Percentiles rank a stretch among this genome's conserved stretches.
Evolutionary conservation across 257 asterid species (phyloP).

Genomic region (Rehmannia glutinosa): DNA sequence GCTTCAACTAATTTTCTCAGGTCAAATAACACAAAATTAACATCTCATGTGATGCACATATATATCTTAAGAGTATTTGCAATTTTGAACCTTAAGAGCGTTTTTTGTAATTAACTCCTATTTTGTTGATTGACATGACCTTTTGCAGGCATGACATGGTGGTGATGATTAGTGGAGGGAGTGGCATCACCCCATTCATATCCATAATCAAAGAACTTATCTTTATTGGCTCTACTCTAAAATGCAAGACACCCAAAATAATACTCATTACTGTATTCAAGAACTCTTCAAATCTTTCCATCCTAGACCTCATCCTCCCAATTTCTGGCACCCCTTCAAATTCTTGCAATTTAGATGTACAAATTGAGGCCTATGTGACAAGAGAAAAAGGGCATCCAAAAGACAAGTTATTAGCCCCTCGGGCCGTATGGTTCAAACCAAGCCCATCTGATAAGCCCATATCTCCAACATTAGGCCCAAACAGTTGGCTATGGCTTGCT

Average conservation of each 20-base stretch:
- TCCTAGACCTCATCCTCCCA: slow-evolving; percentile 76
- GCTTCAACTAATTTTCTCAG: slow-evolving; percentile 67
- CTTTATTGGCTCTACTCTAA: slow-evolving; percentile 35
- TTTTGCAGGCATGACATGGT: slow-evolving; percentile 68
- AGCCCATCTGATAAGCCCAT: slow-evolving; percentile 53
- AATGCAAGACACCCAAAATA: slow-evolving; percentile 57
- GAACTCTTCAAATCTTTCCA: slow-evolving; percentile 69
- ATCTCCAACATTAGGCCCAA: slow-evolving; percentile 61
- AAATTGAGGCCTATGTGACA: slow-evolving; percentile 76
- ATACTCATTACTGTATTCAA: slow-evolving; percentile 57
- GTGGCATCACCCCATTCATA: slow-evolving; percentile 93
- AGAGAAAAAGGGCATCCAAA: slow-evolving; percentile 49
- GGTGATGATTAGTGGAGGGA: slow-evolving; percentile 95
- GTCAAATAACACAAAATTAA: slow-evolving; percentile 17
- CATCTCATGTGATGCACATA: too few relatives aligned
- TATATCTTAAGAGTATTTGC: too few relatives aligned
- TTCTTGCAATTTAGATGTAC: slow-evolving; percentile 50
- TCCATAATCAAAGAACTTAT: slow-evolving; percentile 78
- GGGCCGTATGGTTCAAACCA: slow-evolving; percentile 59
- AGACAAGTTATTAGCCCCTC: slow-evolving; percentile 32
- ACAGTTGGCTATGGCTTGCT: slow-evolving; percentile 91
- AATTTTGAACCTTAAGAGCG: not conserved
- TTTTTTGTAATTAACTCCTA: not conserved
- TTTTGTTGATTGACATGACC: not conserved
- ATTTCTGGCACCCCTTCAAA: slow-evolving; percentile 28